Percentiles rank a stretch among this genome's conserved stretches.
phyloP scores from a whole-genome alignment of 805 yeast species.

The Yamadazyma endophytica region DNA sequence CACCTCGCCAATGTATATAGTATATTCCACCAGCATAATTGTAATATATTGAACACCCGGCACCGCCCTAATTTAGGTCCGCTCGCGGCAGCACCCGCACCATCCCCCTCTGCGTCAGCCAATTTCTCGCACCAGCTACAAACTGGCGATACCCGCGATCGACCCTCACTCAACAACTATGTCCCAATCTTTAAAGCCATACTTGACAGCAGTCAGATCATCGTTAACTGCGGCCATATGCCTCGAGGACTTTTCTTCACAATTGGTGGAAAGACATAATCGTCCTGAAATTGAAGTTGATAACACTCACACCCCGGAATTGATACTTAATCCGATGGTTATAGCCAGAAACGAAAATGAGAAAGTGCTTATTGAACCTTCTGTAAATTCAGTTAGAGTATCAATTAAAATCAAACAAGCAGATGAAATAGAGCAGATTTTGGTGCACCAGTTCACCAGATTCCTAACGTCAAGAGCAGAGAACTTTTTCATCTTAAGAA shows the following conservation, averaged over 20 bases:
- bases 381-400: conserved; percentile 87
- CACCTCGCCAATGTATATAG: too few relatives aligned
- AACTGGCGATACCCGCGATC: too few relatives aligned
- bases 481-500: conserved; percentile 83
- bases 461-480: conserved; percentile 96
- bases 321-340: conserved; percentile 81
- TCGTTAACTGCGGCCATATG: conserved; percentile 92
- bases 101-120: too few relatives aligned
- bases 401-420: conserved; percentile 94
- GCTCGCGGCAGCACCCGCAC: too few relatives aligned
- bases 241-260: conserved; percentile 90
- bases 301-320: conserved; percentile 68
- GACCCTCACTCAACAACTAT: too few relatives aligned
- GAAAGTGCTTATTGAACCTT: conserved; percentile 86
- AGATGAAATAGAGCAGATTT: conserved; percentile 91
- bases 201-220: conserved; percentile 86
- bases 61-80: too few relatives aligned
- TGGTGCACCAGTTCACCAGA: conserved; percentile 91
- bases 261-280: conserved; percentile 94
- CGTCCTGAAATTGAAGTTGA: conserved; percentile 92
- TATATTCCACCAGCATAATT: too few relatives aligned
- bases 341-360: conserved; percentile 93
- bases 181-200: conserved; percentile 98
- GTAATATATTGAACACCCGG: too few relatives aligned
- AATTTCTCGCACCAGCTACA: not conserved